Conservation (phyloP, 208 protist species). For the Angomonas ambiguus region DNA sequence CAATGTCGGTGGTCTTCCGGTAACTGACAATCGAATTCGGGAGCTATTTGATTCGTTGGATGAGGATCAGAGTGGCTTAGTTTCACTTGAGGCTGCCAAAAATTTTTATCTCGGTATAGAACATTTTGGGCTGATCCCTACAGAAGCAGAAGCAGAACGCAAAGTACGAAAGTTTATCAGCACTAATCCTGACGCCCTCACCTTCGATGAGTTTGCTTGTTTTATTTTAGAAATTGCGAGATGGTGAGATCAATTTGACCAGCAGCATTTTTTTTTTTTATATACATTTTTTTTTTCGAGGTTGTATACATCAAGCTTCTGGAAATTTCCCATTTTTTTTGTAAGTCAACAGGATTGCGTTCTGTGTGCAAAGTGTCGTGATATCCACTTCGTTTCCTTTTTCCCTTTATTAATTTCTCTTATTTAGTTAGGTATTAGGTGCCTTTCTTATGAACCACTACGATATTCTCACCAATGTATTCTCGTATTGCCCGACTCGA, state of each 20-base stretch:
- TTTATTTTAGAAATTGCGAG: slow-evolving; percentile 84
- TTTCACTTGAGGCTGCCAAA: slow-evolving; percentile 75
- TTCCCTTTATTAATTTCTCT: neutral
- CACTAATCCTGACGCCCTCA: slow-evolving; percentile 67
- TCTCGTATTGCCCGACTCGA: slow-evolving; percentile 36
- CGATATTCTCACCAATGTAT: slow-evolving; percentile 44
- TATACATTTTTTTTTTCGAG: neutral
- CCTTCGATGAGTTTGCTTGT: slow-evolving; percentile 89
- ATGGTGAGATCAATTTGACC: slow-evolving; percentile 36
- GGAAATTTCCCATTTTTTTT: slow-evolving; percentile 15
- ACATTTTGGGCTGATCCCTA: slow-evolving; percentile 81
- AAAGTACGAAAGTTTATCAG: slow-evolving; percentile 76
- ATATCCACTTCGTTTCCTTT: neutral
- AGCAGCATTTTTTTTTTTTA: slow-evolving; percentile 16
- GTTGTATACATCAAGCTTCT: neutral
- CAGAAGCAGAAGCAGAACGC: slow-evolving; percentile 69
- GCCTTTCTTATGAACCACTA: slow-evolving; percentile 35
- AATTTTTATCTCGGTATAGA: slow-evolving; percentile 80
- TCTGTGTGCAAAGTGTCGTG: too few relatives aligned
- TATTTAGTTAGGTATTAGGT: neutral
- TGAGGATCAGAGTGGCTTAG: slow-evolving; percentile 58
- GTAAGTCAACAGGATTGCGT: neutral
- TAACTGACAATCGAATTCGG: slow-evolving; percentile 86
- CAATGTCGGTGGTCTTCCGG: slow-evolving; percentile 89
- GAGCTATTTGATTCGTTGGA: slow-evolving; percentile 89